Evolutionary conservation across 148 eudicot species (phyloP), one percentile per base, ranked within the genome.

Genomic region (Amaranthus hypochondriacus): DNA sequence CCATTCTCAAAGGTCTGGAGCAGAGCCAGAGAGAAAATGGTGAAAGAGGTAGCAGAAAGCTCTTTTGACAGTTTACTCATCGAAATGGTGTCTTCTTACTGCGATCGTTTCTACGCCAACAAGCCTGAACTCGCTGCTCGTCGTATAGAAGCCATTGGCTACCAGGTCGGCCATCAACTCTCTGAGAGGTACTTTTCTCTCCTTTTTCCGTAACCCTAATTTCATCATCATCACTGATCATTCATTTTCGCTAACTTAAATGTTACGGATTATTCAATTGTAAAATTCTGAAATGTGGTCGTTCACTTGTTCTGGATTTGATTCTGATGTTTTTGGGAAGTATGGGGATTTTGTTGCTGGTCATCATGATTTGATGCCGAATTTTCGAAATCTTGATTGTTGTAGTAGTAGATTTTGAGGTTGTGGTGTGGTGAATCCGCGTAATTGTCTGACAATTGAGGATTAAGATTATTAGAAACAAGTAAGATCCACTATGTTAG

Each of bases 41-140:
- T 54, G 63, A 82, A 89, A 70, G 97, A 95, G 70, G 97, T 95
- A 62, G 77, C 96, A 47, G 97, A 87, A 84, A 95, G 98, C 80
- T 92, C 96, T 50, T 82, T 95, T 50, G 98, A 95, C 72, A 88
- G 92, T 62, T 72, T 95, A 50, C 67, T 92, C 12, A 92, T 86
- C 6, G 98, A 95, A 81, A 85, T 95, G 65, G 96, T 95, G 4
- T 88, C 93, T 11, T 83, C 92, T 0, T 95, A 92, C 76, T 80
- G 79, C 85, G 83, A 82, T 77, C 87, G 89, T 49, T 82, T 88
- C 79, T 94, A 91, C 73, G 89, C 89, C 71, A 79, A 79, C 85
- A 94, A 94, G 80, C 98, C 98, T 2, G 98, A 95, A 14, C 92
- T 95, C 74, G 98, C 98, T 18, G 98, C 98, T 54, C 96, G 92